Base-by-base conservation (phyloP, 208 protist species). In the Trypanosoma brucei region DNA sequence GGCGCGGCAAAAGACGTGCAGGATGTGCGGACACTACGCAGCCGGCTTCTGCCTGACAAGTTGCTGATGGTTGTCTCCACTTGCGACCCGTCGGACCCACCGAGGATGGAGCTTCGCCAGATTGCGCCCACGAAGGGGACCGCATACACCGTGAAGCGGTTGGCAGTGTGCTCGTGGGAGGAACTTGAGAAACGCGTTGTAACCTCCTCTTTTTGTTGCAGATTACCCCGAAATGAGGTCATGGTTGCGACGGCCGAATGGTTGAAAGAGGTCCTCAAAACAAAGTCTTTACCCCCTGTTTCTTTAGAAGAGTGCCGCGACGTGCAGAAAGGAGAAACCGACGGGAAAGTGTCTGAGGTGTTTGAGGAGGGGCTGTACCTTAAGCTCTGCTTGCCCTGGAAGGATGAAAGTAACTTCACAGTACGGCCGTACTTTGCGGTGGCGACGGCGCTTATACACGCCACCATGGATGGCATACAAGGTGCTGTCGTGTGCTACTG, bases 401-500 rank as follows among this genome's bases (percentile, higher is more conserved):
- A 50, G 9, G 67, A 72, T 49, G 59, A 72, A 36, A 33, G 37
- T 33, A n/a, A 42, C 0, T 72, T 59, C 56, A 42, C 52, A 39
- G 63, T 56, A 45, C 46, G 42, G 9, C 37, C 42, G 38, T 52
- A 67, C 45, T 61, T 76, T 14, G 34, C 36, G 37, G n/a, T 66
- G 2, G 44, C 63, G 2, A 50, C 48, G 0, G 30, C 53, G 13
- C 37, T 70, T 7, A 69, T 69, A 63, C 55, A 34, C 33, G 55
- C 58, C 2, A 58, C 78, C n/a, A 37, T 72, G 39, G 52, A 57
- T 1, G 70, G 59, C 9, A 44, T 52, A 35, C 8, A 53, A 3
- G 57, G 45, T 22, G 44, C 72, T 33, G 81, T 82, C 11, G 79
- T 83, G 61, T 77, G 87, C 37, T 77, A 93, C 68, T 93, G 86